Evolutionary conservation across 2,329 filamentous ascomycete species (phyloP).

Genomic region (Stachybotrys elegans): DNA sequence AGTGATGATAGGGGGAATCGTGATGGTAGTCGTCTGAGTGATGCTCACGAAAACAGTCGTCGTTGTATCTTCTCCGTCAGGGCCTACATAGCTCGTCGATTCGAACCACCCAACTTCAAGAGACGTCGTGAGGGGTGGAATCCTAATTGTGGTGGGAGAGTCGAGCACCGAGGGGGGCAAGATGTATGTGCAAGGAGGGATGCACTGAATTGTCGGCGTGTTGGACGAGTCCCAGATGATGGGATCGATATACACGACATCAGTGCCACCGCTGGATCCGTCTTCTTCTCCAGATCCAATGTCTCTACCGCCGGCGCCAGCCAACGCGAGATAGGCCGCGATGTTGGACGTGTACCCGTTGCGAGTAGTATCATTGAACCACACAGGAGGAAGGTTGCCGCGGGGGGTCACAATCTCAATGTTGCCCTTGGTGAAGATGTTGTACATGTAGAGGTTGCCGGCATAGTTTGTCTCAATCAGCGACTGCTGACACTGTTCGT

Average conservation of each 20-base stretch:
- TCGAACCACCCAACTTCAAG: conserved; percentile 3
- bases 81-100: not conserved
- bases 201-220: not conserved
- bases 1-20: conserved; percentile 1
- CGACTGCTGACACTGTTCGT: conserved; percentile 40
- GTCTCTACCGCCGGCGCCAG: not conserved
- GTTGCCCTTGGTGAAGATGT: conserved; percentile 1
- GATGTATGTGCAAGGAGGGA: conserved; percentile 1
- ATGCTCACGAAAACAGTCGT: not conserved
- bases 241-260: conserved; percentile 3
- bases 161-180: not conserved
- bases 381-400: not conserved
- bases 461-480: conserved; percentile 10
- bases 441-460: not conserved
- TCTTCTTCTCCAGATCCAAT: conserved; percentile 1
- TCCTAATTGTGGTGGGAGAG: conserved; percentile 1
- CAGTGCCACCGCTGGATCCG: conserved; percentile 1
- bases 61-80: not conserved
- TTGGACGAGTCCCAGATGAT: not conserved
- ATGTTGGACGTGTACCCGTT: not conserved
- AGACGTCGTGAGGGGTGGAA: conserved; percentile 1
- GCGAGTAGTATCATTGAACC: not conserved
- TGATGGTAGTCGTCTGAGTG: conserved; percentile 3
- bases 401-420: not conserved
- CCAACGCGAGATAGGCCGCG: conserved; percentile 4